These are phyloP conservation scores for Solanum peruvianum DNA, from an alignment of 257 asterid species.

Conservation along the genomic window DNA sequence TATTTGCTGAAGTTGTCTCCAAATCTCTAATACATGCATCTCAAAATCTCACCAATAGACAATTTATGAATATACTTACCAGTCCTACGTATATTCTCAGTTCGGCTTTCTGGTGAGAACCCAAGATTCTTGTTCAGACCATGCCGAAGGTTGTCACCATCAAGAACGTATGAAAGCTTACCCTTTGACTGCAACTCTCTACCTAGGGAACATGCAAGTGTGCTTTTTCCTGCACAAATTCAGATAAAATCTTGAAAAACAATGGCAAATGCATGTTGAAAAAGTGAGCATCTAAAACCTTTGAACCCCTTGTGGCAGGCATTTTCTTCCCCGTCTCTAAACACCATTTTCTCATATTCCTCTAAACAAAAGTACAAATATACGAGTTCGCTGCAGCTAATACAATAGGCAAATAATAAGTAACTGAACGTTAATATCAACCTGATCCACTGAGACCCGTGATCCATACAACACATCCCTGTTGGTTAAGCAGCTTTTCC, in stretches of 20 bases:
- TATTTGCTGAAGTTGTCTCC: background rate
- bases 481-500: constrained; percentile 76
- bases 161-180: constrained; percentile 86
- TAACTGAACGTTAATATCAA: background rate
- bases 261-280: background rate
- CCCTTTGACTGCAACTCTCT: constrained; percentile 77
- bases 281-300: background rate
- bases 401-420: background rate
- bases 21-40: background rate
- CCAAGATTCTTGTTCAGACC: constrained; percentile 90
- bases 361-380: background rate
- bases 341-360: background rate
- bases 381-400: background rate
- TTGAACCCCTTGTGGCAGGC: background rate
- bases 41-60: background rate
- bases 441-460: constrained; percentile 99
- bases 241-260: background rate
- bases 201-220: constrained; percentile 84
- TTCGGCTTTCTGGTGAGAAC: constrained; percentile 72
- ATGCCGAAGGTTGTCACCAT: constrained; percentile 94
- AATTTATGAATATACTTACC: constrained; percentile 37
- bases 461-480: constrained; percentile 94
- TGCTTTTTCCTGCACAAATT: constrained; percentile 68
- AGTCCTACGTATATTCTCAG: constrained; percentile 88
- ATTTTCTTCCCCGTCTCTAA: background rate